Percentiles rank a stretch among this genome's conserved stretches.
phyloP scores from a whole-genome alignment of 1,284 basidiomycete genomes.

The Boletellus dicymbophilus region DNA sequence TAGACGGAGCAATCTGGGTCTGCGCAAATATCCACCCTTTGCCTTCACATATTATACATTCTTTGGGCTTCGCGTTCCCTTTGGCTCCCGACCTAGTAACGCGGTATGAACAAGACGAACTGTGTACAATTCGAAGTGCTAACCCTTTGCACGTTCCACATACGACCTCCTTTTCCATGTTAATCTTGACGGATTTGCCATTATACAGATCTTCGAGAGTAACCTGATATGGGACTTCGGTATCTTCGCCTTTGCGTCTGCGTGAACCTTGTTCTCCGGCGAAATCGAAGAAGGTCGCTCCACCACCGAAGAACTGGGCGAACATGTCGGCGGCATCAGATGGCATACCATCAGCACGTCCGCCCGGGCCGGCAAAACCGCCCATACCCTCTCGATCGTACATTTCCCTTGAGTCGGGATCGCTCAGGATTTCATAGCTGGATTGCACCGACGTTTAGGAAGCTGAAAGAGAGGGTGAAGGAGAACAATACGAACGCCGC shows the following conservation, averaged over 20 bases:
- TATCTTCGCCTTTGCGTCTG: slow-evolving; percentile 66
- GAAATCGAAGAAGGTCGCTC: slow-evolving; percentile 56
- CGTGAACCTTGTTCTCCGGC: slow-evolving; percentile 45
- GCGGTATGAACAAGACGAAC: slow-evolving; percentile 7
- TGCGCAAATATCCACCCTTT: slow-evolving; percentile 75
- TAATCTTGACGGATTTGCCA: slow-evolving; percentile 89
- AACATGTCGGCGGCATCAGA: slow-evolving; percentile 76
- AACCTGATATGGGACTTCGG: slow-evolving; percentile 81
- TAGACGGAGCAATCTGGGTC: slow-evolving; percentile 53
- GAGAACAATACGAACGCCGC: slow-evolving; percentile 64
- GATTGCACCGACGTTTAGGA: slow-evolving; percentile 3
- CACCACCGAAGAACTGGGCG: slow-evolving; percentile 72
- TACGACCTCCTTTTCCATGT: slow-evolving; percentile 83
- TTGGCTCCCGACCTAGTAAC: slow-evolving; percentile 73
- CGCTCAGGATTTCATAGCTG: slow-evolving; percentile 87
- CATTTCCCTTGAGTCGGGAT: slow-evolving; percentile 72
- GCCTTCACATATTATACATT: slow-evolving; percentile 84
- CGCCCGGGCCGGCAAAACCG: slow-evolving; percentile 50
- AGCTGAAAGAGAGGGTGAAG: not conserved
- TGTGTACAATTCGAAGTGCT: slow-evolving; percentile 25
- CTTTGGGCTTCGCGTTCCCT: slow-evolving; percentile 77
- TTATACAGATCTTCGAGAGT: slow-evolving; percentile 93
- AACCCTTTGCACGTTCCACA: slow-evolving; percentile 85
- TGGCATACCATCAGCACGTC: slow-evolving; percentile 52
- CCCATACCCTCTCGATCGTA: slow-evolving; percentile 86